Evolutionary conservation across 169 alveolate genomes (phyloP).

Genomic region (Cryptosporidium canis): DNA sequence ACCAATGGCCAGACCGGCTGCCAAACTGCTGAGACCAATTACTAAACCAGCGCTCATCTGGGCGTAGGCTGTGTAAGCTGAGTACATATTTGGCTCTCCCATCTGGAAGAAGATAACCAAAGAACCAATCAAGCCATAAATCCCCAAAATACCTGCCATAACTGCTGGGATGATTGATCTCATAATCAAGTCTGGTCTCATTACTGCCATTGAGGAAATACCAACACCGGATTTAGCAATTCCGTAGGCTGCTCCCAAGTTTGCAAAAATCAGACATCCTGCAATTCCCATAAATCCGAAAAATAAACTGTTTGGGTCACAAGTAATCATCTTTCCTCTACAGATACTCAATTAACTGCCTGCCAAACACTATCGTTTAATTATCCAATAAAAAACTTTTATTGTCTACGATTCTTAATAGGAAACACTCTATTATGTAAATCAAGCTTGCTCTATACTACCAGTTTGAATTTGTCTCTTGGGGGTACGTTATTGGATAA

Average conservation of each 20-base stretch:
- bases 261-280: slow-evolving; percentile 76
- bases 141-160: slow-evolving; percentile 99
- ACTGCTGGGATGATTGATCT: slow-evolving; percentile 98
- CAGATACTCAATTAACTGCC: background rate
- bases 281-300: slow-evolving; percentile 99
- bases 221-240: slow-evolving; percentile 99
- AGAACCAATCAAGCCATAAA: slow-evolving; percentile 95
- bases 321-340: slow-evolving; percentile 71
- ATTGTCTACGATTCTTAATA: background rate
- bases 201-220: slow-evolving; percentile 98
- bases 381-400: background rate
- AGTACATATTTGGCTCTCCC: slow-evolving; percentile 84
- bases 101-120: slow-evolving; percentile 82
- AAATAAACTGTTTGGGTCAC: slow-evolving; percentile 93
- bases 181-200: slow-evolving; percentile 99
- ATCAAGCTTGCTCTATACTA: background rate
- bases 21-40: slow-evolving; percentile 94
- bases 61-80: slow-evolving; percentile 91
- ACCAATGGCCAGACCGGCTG: slow-evolving; percentile 99
- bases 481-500: slow-evolving; percentile 61
- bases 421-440: background rate
- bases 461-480: slow-evolving; percentile 63
- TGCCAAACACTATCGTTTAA: background rate
- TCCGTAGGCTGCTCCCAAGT: slow-evolving; percentile 99
- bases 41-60: slow-evolving; percentile 96